These are phyloP conservation scores for Pseudoturritis turrita DNA, from an alignment of 345 rosid species.

Conservation along the genomic window DNA sequence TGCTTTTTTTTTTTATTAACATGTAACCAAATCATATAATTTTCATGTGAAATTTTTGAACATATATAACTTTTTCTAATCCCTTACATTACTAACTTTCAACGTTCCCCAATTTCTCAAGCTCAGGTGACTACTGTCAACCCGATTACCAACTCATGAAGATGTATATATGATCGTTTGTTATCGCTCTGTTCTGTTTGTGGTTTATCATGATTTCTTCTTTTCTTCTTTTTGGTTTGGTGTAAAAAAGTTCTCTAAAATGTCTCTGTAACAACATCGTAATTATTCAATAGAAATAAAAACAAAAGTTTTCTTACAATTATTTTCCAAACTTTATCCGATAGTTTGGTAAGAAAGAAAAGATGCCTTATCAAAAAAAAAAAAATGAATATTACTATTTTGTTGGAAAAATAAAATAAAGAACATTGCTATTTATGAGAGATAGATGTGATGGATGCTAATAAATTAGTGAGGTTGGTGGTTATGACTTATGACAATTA, in stretches of 20 bases:
- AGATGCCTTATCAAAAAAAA: no score
- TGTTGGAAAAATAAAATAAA: not conserved
- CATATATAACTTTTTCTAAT: not conserved
- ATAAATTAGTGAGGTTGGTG: constrained; percentile 22
- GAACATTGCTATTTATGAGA: not conserved
- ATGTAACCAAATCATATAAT: not conserved
- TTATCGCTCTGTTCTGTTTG: no score
- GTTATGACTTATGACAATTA: constrained; percentile 17
- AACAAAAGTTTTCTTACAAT: not conserved
- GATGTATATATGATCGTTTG: no score
- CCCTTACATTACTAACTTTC: no score
- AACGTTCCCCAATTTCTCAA: no score
- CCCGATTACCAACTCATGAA: no score
- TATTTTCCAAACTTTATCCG: constrained; percentile 2
- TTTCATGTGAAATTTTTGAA: not conserved
- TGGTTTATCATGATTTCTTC: no score
- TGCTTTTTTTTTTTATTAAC: not conserved
- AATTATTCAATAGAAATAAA: no score
- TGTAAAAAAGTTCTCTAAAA: no score
- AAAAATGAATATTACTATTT: not conserved
- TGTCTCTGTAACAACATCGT: no score
- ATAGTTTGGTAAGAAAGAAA: constrained; percentile 21
- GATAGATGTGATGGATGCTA: constrained; percentile 23
- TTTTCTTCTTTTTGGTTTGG: no score
- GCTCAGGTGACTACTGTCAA: no score